These are phyloP conservation scores for Vaccinium corymbosum DNA, from an alignment of 148 eudicot genomes.

Conservation along the genomic window DNA sequence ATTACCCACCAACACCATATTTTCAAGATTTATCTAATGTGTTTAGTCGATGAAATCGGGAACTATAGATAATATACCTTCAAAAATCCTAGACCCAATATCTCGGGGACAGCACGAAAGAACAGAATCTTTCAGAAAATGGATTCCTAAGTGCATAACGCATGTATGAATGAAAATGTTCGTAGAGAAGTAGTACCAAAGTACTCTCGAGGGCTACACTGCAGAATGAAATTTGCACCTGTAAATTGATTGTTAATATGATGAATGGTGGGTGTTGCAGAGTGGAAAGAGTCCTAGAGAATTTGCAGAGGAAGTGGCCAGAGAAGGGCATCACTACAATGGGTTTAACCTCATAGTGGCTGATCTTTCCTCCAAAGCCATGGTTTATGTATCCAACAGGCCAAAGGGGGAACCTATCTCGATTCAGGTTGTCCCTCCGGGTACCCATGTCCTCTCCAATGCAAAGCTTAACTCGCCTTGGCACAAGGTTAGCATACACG, in stretches of 20 bases:
- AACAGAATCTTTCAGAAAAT: too few species aligned
- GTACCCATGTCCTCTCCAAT: constrained; percentile 67
- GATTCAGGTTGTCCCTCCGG: constrained; percentile 51
- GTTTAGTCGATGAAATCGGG: too few species aligned
- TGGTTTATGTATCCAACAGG: constrained; percentile 69
- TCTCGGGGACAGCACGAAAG: too few species aligned
- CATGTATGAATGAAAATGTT: too few species aligned
- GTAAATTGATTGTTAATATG: too few species aligned
- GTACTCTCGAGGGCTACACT: too few species aligned
- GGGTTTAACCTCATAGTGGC: constrained; percentile 67
- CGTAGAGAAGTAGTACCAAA: too few species aligned
- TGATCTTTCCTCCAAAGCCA: constrained; percentile 47
- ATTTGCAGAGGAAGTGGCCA: constrained; percentile 48
- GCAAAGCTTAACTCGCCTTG: constrained; percentile 66
- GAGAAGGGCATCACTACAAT: constrained; percentile 56
- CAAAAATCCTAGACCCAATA: too few species aligned
- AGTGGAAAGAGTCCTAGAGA: constrained; percentile 51
- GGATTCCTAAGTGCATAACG: too few species aligned
- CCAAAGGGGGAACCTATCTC: constrained; percentile 40
- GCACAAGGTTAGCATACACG: constrained; percentile 47
- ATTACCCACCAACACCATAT: background rate
- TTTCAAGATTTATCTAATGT: too few species aligned
- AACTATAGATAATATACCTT: too few species aligned
- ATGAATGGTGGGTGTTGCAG: constrained; percentile 27
- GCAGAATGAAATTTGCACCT: too few species aligned